phyloP scores from a whole-genome alignment of 306 rosid species.

The Sophora flavescens region DNA sequence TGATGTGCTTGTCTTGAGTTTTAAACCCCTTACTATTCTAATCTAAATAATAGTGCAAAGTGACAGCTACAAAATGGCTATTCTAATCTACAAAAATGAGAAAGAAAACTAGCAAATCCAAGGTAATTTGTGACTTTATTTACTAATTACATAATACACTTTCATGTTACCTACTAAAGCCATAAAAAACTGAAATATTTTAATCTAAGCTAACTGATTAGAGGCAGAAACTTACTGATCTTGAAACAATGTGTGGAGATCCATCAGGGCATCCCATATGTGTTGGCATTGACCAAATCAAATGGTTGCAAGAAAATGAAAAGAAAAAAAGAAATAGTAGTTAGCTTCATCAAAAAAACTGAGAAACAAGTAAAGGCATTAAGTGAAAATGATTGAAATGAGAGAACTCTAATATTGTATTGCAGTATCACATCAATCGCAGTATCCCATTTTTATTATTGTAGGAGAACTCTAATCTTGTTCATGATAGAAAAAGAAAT shows the following conservation, averaged over 20 bases:
- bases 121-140: not conserved
- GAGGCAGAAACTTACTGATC: slow-evolving; percentile 67
- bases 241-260: slow-evolving; percentile 68
- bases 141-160: not conserved
- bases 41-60: not conserved
- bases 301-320: too few species aligned
- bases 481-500: too few species aligned
- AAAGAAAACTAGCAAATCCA: slow-evolving; percentile 18
- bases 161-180: not conserved
- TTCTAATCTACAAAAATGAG: not conserved
- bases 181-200: not conserved
- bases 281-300: too few species aligned
- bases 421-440: too few species aligned
- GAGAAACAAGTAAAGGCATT: too few species aligned
- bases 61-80: not conserved
- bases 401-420: too few species aligned
- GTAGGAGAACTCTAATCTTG: too few species aligned
- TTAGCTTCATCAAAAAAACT: too few species aligned
- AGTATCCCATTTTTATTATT: too few species aligned
- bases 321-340: too few species aligned
- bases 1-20: not conserved
- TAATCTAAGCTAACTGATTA: not conserved
- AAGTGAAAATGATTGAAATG: too few species aligned
- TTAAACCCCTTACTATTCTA: slow-evolving; percentile 5
- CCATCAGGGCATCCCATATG: slow-evolving; percentile 68